Base-by-base conservation (phyloP, 164 flowering plant genomes). In the Vitis rupestris region DNA sequence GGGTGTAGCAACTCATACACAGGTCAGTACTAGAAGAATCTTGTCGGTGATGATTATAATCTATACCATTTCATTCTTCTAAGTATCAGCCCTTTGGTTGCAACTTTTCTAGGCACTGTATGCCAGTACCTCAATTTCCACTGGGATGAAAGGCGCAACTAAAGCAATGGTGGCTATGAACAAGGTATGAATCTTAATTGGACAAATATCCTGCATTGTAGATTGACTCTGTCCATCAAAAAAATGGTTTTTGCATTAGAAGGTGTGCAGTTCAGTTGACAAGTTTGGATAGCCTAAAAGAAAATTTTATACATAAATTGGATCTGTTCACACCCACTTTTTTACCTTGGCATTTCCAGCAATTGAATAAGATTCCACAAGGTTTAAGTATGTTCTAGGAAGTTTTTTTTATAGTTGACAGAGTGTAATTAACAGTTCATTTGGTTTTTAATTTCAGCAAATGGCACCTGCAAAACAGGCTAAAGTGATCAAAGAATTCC, bases 1-100 rank as follows among this genome's bases (percentile, higher is more conserved):
- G 84, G 98, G 98, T 31, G 92, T 94, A 31, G 92, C 93, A 52
- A 94, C 98, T 67, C 92, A 91, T 76, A 93, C 98, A 50, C 98
- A 91, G 97, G 98, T 88, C 19, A 13, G 19, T 14, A 10, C 60
- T 65, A 17, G n/a, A 2, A 6, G 27, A 6, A 59, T 56, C 2
- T 48, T 16, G 11, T 15, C 31, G 12, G 9, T 14, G 14, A 44
- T 58, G 27, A 58, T 37, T 57, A 59, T 17, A 6, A 23, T 59
- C 15, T 57, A 27, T 47, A 16, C 10, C 19, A 50, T n/a, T 0
- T 57, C 9, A 17, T 61, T 55, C 8, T 61, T 57, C 10, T 17
- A 63, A 47, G 13, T 51, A 12, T 23, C 27, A 23, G 27, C 27
- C 27, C n/a, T n/a, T 58, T 63, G 64, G 27, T 54, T 67, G n/a